Evolutionary conservation across 345 rosid genomes (phyloP), one percentile per base, ranked within the genome.

Genomic region (Acer saccharum): DNA sequence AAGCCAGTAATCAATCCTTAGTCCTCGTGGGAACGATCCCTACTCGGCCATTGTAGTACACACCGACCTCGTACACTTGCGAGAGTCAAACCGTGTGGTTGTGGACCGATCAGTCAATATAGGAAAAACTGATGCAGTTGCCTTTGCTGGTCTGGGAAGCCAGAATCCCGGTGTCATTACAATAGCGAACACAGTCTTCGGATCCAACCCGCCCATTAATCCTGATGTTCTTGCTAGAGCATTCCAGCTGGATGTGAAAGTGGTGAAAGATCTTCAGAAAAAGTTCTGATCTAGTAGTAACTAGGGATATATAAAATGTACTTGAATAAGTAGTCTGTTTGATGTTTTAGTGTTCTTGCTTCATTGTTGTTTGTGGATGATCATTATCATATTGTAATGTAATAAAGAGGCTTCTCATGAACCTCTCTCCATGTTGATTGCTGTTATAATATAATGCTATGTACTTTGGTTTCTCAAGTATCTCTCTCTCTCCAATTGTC

Each of bases 111-210:
- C n/a, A 35, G 3, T 72, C n/a, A 23, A 23, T 23, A 23, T 76
- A 0, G 83, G 77, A 48, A 25, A 62, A 14, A 69, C 71, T 1
- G 10, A 50, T 7, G 83, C 79, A 0, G 69, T 69, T 13, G 81
- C 77, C 20, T 17, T 78, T 62, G 74, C 82, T 3, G 66, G 17
- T 23, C 29, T 81, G 3, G 71, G 58, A 18, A 84, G 79, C 52
- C 85, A 84, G 20, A 79, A 76, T 44, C 84, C 87, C 12, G 81
- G 82, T 0, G 74, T 73, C 4, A 75, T 81, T 27, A 81, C 78
- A 0, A 62, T 78, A 1, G 76, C 82, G 0, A 64, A 72, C 10
- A 55, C 84, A 0, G 57, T 72, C 2, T 81, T 84, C 7, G 80
- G 80, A 16, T 76, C 80, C 4, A 39, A 71, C 1, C 84, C 84